Percentiles rank a stretch among this genome's conserved stretches.
These are phyloP conservation scores for Pichia sporocuriosa DNA, from an alignment of 805 yeast species.

Conservation along the genomic window DNA sequence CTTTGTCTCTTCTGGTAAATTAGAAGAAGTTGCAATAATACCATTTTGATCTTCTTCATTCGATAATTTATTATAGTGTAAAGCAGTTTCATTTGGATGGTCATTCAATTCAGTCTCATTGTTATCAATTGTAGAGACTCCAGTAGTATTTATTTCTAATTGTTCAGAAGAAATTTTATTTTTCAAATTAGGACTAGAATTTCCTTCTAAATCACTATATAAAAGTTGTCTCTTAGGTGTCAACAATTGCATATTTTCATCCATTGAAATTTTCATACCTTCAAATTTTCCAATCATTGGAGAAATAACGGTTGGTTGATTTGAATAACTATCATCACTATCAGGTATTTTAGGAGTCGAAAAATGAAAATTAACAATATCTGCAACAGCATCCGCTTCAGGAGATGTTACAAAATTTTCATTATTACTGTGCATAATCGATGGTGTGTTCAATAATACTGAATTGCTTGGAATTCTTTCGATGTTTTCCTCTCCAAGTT, in stretches of 20 bases:
- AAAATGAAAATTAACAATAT: conserved; percentile 4
- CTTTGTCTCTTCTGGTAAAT: not conserved
- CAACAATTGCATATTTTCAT: conserved; percentile 9
- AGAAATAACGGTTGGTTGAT: not conserved
- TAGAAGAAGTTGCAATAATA: not conserved
- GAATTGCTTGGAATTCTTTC: too few relatives aligned
- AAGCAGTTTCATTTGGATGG: not conserved
- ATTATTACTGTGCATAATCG: too few relatives aligned
- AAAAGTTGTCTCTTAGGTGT: conserved; percentile 7
- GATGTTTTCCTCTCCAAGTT: too few relatives aligned
- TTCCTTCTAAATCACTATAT: conserved; percentile 1
- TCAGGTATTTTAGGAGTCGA: conserved; percentile 2
- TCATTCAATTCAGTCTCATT: too few relatives aligned
- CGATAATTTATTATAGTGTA: not conserved
- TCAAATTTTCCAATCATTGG: conserved; percentile 17
- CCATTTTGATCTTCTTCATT: not conserved
- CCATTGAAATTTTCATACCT: conserved; percentile 9
- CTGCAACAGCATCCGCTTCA: not conserved
- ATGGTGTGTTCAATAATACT: not conserved
- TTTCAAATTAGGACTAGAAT: too few relatives aligned
- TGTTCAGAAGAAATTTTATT: too few relatives aligned
- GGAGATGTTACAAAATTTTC: not conserved
- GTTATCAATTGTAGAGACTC: too few relatives aligned
- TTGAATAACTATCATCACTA: not conserved
- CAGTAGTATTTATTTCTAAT: too few relatives aligned